A percentile compares a stretch with the other conserved stretches of the same genome.
Evolutionary conservation across 805 yeast species (phyloP).

Genomic region (Blastobotrys terrestris): DNA sequence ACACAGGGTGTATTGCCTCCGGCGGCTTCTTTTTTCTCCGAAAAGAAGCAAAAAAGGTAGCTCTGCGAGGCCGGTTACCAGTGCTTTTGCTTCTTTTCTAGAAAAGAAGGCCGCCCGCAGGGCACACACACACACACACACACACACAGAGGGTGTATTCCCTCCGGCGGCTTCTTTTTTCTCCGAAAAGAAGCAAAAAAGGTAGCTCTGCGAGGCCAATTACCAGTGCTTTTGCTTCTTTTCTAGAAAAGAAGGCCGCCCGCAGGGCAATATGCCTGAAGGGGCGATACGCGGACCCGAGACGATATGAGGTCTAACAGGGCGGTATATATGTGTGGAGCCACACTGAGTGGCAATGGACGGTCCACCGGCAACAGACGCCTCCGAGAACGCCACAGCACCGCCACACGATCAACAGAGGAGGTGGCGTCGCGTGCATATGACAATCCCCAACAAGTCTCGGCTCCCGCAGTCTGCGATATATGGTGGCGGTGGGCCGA

Average conservation of each 20-base stretch:
- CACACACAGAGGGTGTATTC: no score
- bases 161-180: not conserved
- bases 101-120: not conserved
- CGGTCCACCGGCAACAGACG: no score
- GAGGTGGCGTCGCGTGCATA: not conserved
- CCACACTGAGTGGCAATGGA: no score
- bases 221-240: not conserved
- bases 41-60: no score
- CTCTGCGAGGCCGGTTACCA: no score
- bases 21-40: no score
- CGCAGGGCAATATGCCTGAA: not conserved
- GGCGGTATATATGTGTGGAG: no score
- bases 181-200: not conserved
- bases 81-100: not conserved
- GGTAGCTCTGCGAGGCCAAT: not conserved
- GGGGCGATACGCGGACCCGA: not conserved
- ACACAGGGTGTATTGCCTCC: no score
- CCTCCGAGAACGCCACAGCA: not conserved
- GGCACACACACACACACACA: no score
- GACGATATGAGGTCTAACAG: not conserved
- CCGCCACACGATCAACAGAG: not conserved
- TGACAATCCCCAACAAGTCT: not conserved
- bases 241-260: not conserved
- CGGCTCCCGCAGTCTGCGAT: no score
- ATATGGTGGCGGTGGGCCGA: not conserved